Evolutionary conservation across 345 rosid genomes (phyloP).

Genomic region (Linum usitatissimum): DNA sequence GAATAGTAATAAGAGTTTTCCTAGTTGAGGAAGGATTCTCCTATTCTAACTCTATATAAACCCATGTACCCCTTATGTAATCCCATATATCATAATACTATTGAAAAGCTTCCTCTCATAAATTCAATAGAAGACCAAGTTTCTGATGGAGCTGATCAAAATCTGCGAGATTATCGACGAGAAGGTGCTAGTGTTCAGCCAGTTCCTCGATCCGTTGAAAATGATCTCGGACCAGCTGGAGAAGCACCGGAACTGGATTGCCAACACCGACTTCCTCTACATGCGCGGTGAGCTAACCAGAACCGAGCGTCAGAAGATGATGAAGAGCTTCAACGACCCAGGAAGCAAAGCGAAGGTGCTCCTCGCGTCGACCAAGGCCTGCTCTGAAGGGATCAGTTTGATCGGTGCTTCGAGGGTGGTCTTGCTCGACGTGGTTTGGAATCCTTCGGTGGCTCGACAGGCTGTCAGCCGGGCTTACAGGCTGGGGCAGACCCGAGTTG

Average conservation of each 20-base stretch:
- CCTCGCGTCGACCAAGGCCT: conserved; percentile 65
- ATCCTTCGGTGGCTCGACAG: conserved; percentile 75
- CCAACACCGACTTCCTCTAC: conserved; percentile 33
- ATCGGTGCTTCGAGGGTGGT: conserved; percentile 78
- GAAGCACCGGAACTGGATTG: conserved; percentile 30
- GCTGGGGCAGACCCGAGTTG: conserved; percentile 55
- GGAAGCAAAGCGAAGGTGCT: conserved; percentile 42
- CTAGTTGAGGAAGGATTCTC: too few relatives aligned
- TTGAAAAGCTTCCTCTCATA: too few relatives aligned
- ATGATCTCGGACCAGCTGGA: conserved; percentile 36
- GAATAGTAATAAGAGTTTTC: too few relatives aligned
- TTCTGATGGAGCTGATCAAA: conserved; percentile 41
- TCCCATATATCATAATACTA: too few relatives aligned
- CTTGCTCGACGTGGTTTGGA: conserved; percentile 73
- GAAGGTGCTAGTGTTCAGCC: conserved; percentile 64
- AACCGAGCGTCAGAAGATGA: conserved; percentile 29
- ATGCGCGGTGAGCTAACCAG: conserved; percentile 42
- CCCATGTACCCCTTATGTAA: too few relatives aligned
- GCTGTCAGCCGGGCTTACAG: conserved; percentile 70
- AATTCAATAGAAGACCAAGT: too few relatives aligned
- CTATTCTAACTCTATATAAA: too few relatives aligned
- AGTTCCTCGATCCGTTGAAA: conserved; percentile 36
- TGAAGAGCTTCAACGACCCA: conserved; percentile 45
- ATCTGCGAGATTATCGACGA: conserved; percentile 36
- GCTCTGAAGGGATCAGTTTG: conserved; percentile 66